phyloP scores from a whole-genome alignment of 108 stramenopile species.

The Pseudonitzschia multistriata region DNA sequence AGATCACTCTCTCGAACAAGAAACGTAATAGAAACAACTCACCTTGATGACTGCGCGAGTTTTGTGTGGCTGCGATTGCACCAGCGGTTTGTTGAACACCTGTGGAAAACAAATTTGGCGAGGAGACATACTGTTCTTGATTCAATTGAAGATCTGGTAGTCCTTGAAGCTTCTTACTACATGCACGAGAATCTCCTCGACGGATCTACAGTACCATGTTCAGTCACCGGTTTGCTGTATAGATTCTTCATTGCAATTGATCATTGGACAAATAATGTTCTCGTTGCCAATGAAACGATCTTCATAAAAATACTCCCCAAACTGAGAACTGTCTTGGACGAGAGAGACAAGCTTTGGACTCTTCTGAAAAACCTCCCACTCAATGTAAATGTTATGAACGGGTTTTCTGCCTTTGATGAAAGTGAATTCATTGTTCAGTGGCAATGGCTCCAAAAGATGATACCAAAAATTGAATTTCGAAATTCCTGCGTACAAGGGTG shows the following conservation, averaged over 20 bases:
- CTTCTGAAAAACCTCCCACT: slow-evolving; percentile 34
- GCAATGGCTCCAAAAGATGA: slow-evolving; percentile 63
- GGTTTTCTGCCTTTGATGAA: slow-evolving; percentile 46
- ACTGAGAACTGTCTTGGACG: slow-evolving; percentile 22
- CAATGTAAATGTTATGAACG: slow-evolving; percentile 9
- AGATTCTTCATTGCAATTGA: slow-evolving; percentile 69
- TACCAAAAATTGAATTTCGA: slow-evolving; percentile 4
- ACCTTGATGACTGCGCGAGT: neutral
- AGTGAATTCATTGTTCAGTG: slow-evolving; percentile 78
- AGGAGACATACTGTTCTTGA: slow-evolving; percentile 1
- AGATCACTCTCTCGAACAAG: neutral
- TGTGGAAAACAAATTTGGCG: slow-evolving; percentile 7
- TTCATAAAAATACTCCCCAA: neutral
- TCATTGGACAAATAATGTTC: slow-evolving; percentile 16
- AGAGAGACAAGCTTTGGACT: slow-evolving; percentile 70
- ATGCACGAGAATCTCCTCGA: slow-evolving; percentile 55
- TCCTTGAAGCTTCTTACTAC: slow-evolving; percentile 65
- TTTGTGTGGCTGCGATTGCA: slow-evolving; percentile 6
- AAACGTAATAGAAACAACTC: neutral
- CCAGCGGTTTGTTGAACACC: slow-evolving; percentile 21
- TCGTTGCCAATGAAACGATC: neutral
- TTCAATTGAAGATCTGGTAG: slow-evolving; percentile 25
- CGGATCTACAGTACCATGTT: slow-evolving; percentile 48
- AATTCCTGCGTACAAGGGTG: neutral
- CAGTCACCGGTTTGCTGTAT: slow-evolving; percentile 61